Evolutionary conservation across 2,329 filamentous ascomycete genomes (phyloP).

Genomic region (Aspergillus thermomutatus): DNA sequence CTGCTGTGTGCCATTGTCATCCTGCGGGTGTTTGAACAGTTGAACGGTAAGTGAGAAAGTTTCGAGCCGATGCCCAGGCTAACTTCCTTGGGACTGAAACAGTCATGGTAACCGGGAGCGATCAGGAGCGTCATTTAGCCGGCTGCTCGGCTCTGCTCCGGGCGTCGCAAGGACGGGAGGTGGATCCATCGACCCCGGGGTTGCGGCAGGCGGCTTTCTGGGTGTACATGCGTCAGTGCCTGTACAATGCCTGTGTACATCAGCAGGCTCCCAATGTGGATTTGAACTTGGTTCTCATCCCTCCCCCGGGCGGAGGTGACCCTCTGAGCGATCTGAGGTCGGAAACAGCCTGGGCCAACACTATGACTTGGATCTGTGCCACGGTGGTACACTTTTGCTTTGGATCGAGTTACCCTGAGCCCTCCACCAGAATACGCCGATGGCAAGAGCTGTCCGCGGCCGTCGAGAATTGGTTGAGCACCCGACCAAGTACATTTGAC

Average conservation of each 20-base stretch:
- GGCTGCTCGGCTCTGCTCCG: constrained; percentile 11
- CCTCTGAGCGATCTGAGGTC: constrained; percentile 6
- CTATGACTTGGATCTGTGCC: constrained; percentile 11
- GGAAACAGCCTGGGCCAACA: constrained; percentile 12
- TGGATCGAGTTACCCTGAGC: constrained; percentile 5
- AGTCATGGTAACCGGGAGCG: constrained; percentile 9
- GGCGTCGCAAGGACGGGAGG: constrained; percentile 8
- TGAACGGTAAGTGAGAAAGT: constrained; percentile 16
- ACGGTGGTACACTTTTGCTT: constrained; percentile 11
- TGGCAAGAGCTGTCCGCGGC: no score
- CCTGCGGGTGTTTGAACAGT: constrained; percentile 21
- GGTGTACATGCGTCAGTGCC: constrained; percentile 11
- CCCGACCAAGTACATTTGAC: no score
- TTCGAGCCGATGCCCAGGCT: background rate
- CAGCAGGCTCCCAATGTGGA: constrained; percentile 11
- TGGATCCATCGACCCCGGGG: constrained; percentile 8
- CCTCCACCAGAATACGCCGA: no score
- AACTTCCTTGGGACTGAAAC: no score
- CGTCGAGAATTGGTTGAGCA: no score
- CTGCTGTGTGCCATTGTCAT: constrained; percentile 23
- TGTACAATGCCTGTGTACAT: constrained; percentile 11
- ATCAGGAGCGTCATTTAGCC: constrained; percentile 11
- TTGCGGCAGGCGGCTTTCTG: constrained; percentile 11
- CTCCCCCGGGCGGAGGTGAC: background rate
- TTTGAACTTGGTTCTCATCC: background rate